Percentiles rank a stretch among this genome's conserved stretches.
Conservation (phyloP, 768 basidiomycete species). For the Trametes meyenii region DNA sequence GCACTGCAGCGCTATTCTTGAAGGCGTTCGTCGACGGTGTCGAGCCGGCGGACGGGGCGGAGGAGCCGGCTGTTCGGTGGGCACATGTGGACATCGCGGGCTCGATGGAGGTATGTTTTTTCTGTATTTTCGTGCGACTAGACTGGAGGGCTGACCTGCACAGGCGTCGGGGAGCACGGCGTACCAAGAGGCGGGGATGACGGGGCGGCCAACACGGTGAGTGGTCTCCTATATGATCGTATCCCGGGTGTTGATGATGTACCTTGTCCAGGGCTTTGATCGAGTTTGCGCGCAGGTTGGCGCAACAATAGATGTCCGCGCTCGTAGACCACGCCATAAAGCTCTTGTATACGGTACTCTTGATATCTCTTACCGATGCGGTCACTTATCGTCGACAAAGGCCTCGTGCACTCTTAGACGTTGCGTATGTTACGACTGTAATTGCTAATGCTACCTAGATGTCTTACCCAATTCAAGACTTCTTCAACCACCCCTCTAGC, state of each 20-base stretch:
- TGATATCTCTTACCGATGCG: not conserved
- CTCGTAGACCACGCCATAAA: too few species aligned
- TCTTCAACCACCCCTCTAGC: conserved; percentile 30
- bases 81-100: conserved; percentile 88
- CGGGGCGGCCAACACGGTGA: conserved; percentile 77
- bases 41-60: conserved; percentile 59
- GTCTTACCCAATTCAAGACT: not conserved
- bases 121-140: not conserved
- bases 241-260: not conserved
- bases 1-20: conserved; percentile 87
- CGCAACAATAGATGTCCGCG: not conserved
- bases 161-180: conserved; percentile 55
- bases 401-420: too few species aligned
- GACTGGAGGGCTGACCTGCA: not conserved
- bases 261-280: conserved; percentile 3
- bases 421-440: too few species aligned
- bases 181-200: conserved; percentile 78
- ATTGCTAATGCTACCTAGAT: too few species aligned
- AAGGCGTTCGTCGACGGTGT: conserved; percentile 80
- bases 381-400: not conserved
- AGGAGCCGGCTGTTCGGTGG: conserved; percentile 64
- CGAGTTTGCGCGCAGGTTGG: conserved; percentile 14
- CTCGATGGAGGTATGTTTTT: conserved; percentile 61
- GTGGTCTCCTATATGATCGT: conserved; percentile 36
- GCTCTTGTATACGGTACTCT: too few species aligned